Percentiles rank a stretch among this genome's conserved stretches.
Conservation (phyloP, 306 rosid genomes). For the Castanea crenata region DNA sequence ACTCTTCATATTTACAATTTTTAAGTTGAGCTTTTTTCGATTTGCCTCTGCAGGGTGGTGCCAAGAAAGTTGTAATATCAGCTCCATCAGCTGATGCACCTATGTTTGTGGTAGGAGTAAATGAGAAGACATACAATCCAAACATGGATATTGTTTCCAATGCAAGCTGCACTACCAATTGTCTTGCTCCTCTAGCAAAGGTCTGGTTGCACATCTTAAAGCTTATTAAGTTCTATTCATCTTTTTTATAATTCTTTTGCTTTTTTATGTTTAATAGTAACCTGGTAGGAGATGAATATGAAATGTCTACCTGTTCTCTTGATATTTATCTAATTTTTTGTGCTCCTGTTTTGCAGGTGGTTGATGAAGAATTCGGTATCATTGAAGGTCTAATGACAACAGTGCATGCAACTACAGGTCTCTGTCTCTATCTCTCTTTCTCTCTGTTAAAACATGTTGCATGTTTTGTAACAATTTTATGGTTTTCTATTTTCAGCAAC, state of each 20-base stretch:
- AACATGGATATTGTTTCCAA: slow-evolving; percentile 90
- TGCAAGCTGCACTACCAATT: slow-evolving; percentile 98
- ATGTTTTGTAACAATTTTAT: slow-evolving; percentile 6
- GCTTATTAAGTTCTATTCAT: neutral
- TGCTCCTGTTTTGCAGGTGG: slow-evolving; percentile 50
- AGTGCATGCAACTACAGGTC: slow-evolving; percentile 99
- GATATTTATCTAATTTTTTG: neutral
- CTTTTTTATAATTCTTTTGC: neutral
- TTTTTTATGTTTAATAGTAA: neutral
- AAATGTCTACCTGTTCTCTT: neutral
- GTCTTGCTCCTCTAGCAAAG: slow-evolving; percentile 99
- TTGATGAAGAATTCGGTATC: slow-evolving; percentile 94
- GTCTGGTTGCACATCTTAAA: slow-evolving; percentile 40
- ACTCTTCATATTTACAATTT: neutral
- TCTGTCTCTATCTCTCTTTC: slow-evolving; percentile 18
- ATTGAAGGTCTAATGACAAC: slow-evolving; percentile 99
- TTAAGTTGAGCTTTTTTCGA: slow-evolving; percentile 23
- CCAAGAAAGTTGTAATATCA: slow-evolving; percentile 88
- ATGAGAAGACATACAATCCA: slow-evolving; percentile 73
- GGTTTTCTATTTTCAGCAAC: slow-evolving; percentile 57
- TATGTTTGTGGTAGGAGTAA: slow-evolving; percentile 96
- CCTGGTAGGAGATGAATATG: neutral
- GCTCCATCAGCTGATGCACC: slow-evolving; percentile 99
- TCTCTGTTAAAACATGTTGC: neutral
- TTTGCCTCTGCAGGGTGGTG: slow-evolving; percentile 72